A percentile compares a stretch with the other conserved stretches of the same genome.
These are phyloP conservation scores for Macroventuria anomochaeta DNA, from an alignment of 2,329 filamentous ascomycete genomes.

Conservation along the genomic window DNA sequence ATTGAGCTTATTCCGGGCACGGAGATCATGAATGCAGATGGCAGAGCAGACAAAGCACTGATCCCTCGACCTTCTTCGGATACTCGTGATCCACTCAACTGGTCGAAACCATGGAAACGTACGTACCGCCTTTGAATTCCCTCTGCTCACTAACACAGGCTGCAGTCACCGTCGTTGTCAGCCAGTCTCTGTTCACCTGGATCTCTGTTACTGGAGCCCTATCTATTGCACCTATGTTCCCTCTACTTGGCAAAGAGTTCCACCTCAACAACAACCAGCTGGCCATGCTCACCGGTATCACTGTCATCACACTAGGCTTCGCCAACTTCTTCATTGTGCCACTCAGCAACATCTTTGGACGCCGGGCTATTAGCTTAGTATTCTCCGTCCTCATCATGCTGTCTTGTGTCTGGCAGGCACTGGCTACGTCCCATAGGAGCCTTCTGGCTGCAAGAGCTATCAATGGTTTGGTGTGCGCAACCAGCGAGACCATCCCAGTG, in stretches of 20 bases:
- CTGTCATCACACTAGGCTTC: constrained; percentile 54
- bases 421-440: constrained; percentile 52
- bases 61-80: constrained; percentile 43
- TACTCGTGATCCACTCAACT: constrained; percentile 48
- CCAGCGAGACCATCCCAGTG: constrained; percentile 53
- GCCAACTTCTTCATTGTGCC: constrained; percentile 56
- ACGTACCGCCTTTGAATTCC: constrained; percentile 10
- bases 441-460: constrained; percentile 53
- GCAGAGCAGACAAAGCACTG: constrained; percentile 31
- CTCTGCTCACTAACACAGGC: not conserved
- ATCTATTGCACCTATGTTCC: constrained; percentile 54
- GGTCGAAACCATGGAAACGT: constrained; percentile 46
- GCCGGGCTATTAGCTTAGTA: constrained; percentile 49
- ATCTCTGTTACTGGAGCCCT: constrained; percentile 53
- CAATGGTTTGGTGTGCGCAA: constrained; percentile 53
- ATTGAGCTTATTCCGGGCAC: constrained; percentile 40
- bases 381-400: constrained; percentile 51
- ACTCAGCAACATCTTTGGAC: constrained; percentile 53
- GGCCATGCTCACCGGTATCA: constrained; percentile 52
- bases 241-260: constrained; percentile 51
- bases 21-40: constrained; percentile 35
- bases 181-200: constrained; percentile 52
- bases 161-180: constrained; percentile 45
- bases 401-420: constrained; percentile 54
- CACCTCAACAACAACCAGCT: constrained; percentile 51